These are phyloP conservation scores for Metarhizium anisopliae DNA, from an alignment of 2,329 filamentous ascomycete genomes.

Conservation along the genomic window DNA sequence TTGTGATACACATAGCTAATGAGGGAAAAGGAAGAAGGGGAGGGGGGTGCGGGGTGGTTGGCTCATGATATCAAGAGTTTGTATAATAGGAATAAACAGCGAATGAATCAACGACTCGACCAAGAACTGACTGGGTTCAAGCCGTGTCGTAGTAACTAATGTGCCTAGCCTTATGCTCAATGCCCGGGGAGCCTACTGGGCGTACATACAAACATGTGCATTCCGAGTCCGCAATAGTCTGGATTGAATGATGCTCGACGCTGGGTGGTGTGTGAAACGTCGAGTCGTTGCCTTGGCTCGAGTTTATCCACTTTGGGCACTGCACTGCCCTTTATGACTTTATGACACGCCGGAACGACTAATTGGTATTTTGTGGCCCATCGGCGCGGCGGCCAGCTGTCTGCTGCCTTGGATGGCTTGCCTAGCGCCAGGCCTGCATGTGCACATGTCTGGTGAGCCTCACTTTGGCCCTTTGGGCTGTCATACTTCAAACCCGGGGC, in stretches of 20 bases:
- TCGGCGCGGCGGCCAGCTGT: neutral
- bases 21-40: neutral
- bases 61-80: constrained; percentile 5
- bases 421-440: too few relatives aligned
- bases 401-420: neutral
- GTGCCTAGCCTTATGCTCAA: neutral
- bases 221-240: too few relatives aligned
- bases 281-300: neutral
- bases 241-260: neutral
- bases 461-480: too few relatives aligned
- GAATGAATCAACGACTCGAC: constrained; percentile 2
- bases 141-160: too few relatives aligned
- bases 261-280: neutral
- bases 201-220: neutral
- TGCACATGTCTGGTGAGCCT: too few relatives aligned
- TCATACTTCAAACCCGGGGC: too few relatives aligned
- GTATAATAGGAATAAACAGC: constrained; percentile 6
- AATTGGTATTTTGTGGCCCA: too few relatives aligned
- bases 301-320: neutral
- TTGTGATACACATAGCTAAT: neutral
- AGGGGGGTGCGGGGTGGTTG: too few relatives aligned
- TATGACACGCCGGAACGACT: neutral
- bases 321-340: too few relatives aligned
- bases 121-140: neutral
- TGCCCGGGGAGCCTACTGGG: neutral